phyloP scores from a whole-genome alignment of 805 yeast genomes.

The Pichia membranifaciens region DNA sequence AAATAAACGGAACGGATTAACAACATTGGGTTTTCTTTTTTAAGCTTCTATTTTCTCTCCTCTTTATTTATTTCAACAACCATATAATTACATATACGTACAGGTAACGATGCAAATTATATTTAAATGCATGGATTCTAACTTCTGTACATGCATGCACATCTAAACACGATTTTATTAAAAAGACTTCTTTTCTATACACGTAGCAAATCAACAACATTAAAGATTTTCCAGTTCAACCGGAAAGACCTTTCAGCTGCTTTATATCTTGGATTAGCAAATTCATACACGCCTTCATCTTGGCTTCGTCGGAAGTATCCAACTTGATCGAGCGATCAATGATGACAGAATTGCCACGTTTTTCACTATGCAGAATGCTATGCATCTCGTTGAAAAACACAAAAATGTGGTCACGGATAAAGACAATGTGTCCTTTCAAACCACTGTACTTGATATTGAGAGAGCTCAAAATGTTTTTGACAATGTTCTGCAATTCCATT shows the following conservation, averaged over 20 bases:
- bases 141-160: neutral
- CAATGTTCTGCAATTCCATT: constrained; percentile 15
- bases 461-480: constrained; percentile 18
- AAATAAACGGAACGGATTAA: neutral
- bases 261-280: constrained; percentile 13
- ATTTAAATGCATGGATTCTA: constrained; percentile 1
- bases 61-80: neutral
- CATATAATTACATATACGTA: too few species aligned
- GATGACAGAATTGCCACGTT: neutral
- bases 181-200: too few species aligned
- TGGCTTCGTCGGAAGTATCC: constrained; percentile 8
- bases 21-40: neutral
- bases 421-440: constrained; percentile 11
- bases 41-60: neutral
- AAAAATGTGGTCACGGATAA: constrained; percentile 14
- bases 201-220: too few species aligned
- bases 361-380: constrained; percentile 10
- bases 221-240: neutral
- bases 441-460: constrained; percentile 13
- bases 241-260: constrained; percentile 6
- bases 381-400: constrained; percentile 15
- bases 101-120: too few species aligned
- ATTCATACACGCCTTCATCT: constrained; percentile 13
- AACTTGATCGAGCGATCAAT: constrained; percentile 6
- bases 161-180: neutral